These are phyloP conservation scores for Zoysia pacifica DNA, from an alignment of 176 grass and related monocot species.

Conservation along the genomic window DNA sequence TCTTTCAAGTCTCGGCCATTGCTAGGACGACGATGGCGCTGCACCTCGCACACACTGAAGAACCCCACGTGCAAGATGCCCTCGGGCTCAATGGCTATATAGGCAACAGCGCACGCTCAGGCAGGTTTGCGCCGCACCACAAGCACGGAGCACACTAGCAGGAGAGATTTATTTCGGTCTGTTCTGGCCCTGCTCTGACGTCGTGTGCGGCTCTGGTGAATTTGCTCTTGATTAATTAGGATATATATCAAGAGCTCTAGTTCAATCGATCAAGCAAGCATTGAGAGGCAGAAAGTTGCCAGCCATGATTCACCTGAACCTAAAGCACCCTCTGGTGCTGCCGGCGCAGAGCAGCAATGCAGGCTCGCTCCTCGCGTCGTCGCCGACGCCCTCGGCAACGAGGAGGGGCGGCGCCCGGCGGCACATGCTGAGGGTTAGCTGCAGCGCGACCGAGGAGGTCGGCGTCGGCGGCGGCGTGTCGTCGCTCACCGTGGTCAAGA, in stretches of 20 bases:
- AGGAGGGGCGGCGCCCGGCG: neutral
- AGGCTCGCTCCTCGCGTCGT: constrained; percentile 20
- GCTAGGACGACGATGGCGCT: neutral
- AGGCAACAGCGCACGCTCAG: neutral
- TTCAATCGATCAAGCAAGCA: neutral
- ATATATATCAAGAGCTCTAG: neutral
- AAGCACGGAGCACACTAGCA: neutral
- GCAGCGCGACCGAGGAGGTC: constrained; percentile 28
- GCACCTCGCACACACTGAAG: neutral
- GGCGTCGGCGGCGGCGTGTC: neutral
- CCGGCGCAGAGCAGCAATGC: constrained; percentile 30
- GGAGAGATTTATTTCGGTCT: neutral
- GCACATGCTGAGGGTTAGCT: constrained; percentile 19
- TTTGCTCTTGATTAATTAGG: neutral
- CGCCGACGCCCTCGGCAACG: neutral
- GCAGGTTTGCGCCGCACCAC: neutral
- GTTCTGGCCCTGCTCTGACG: neutral
- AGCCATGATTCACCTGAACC: constrained; percentile 50
- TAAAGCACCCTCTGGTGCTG: constrained; percentile 47
- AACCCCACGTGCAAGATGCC: neutral
- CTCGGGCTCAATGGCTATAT: neutral
- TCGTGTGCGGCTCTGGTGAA: neutral
- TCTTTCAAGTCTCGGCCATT: neutral
- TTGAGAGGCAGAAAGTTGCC: neutral
- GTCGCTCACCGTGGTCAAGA: neutral